Evolutionary conservation across 495 filamentous ascomycete genomes (phyloP).

Genomic region (Monascus purpureus): DNA sequence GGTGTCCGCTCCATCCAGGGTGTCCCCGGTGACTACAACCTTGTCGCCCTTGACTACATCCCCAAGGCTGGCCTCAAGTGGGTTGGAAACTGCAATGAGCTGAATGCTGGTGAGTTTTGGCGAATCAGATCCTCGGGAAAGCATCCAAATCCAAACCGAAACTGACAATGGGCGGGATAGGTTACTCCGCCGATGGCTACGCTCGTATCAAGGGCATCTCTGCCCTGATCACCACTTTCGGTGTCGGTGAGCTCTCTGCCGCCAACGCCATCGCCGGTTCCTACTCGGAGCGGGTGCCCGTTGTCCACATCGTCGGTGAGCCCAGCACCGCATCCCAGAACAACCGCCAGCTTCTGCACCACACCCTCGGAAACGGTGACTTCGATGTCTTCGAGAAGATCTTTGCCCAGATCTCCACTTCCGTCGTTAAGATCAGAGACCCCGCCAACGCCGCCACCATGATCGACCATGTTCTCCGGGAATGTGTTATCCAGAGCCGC

Average conservation of each 20-base stretch:
- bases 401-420: slow-evolving; percentile 22
- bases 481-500: slow-evolving; percentile 22
- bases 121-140: too few species aligned
- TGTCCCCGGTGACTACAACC: slow-evolving; percentile 64
- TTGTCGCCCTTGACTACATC: slow-evolving; percentile 54
- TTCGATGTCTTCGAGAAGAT: slow-evolving; percentile 25
- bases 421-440: slow-evolving; percentile 24
- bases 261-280: slow-evolving; percentile 60
- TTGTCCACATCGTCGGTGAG: slow-evolving; percentile 69
- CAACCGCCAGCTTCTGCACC: slow-evolving; percentile 23
- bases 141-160: too few species aligned
- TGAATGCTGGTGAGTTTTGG: slow-evolving; percentile 75
- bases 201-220: slow-evolving; percentile 57
- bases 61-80: slow-evolving; percentile 49
- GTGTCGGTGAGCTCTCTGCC: slow-evolving; percentile 66
- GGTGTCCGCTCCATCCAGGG: slow-evolving; percentile 56
- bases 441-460: slow-evolving; percentile 17
- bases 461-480: slow-evolving; percentile 25
- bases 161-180: too few species aligned
- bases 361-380: slow-evolving; percentile 31
- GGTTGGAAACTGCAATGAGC: slow-evolving; percentile 70
- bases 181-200: slow-evolving; percentile 76
- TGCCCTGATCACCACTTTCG: slow-evolving; percentile 67
- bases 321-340: slow-evolving; percentile 18
- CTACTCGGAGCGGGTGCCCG: slow-evolving; percentile 60